Conservation (phyloP, 2,329 filamentous ascomycete genomes). For the Aspergillus pseudonomiae region DNA sequence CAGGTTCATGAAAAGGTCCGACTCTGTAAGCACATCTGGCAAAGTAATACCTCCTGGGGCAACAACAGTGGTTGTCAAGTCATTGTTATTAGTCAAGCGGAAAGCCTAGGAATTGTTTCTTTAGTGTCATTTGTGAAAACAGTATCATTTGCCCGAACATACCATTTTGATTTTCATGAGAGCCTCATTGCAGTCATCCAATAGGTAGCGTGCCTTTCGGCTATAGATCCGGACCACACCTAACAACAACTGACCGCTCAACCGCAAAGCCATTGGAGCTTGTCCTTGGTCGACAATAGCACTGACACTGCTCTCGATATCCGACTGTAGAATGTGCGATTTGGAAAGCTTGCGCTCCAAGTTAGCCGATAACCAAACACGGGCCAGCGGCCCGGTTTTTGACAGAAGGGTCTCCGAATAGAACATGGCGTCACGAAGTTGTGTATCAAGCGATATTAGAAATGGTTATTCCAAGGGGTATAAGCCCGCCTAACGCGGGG, state of each 20-base stretch:
- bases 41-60: slow-evolving; percentile 84
- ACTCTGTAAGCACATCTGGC: slow-evolving; percentile 89
- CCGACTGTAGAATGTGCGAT: slow-evolving; percentile 90
- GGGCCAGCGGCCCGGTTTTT: slow-evolving; percentile 94
- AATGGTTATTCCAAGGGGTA: slow-evolving; percentile 15
- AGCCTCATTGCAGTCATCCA: slow-evolving; percentile 97
- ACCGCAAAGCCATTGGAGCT: slow-evolving; percentile 89
- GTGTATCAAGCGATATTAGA: slow-evolving; percentile 33
- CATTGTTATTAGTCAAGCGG: slow-evolving; percentile 90
- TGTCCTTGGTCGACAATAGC: slow-evolving; percentile 92
- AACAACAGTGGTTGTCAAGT: slow-evolving; percentile 80
- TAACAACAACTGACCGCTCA: slow-evolving; percentile 90
- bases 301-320: slow-evolving; percentile 91
- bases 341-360: slow-evolving; percentile 98
- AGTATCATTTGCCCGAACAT: slow-evolving; percentile 26
- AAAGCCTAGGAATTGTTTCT: slow-evolving; percentile 68
- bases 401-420: slow-evolving; percentile 94
- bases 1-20: slow-evolving; percentile 81
- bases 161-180: slow-evolving; percentile 99
- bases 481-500: slow-evolving; percentile 39
- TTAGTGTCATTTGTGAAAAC: slow-evolving; percentile 35
- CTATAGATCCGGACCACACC: slow-evolving; percentile 98
- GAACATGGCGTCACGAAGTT: slow-evolving; percentile 68
- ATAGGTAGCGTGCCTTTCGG: slow-evolving; percentile 90
- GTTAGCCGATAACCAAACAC: slow-evolving; percentile 97